These are phyloP conservation scores for Tilletia horrida DNA, from an alignment of 1,284 basidiomycete genomes.

Conservation along the genomic window DNA sequence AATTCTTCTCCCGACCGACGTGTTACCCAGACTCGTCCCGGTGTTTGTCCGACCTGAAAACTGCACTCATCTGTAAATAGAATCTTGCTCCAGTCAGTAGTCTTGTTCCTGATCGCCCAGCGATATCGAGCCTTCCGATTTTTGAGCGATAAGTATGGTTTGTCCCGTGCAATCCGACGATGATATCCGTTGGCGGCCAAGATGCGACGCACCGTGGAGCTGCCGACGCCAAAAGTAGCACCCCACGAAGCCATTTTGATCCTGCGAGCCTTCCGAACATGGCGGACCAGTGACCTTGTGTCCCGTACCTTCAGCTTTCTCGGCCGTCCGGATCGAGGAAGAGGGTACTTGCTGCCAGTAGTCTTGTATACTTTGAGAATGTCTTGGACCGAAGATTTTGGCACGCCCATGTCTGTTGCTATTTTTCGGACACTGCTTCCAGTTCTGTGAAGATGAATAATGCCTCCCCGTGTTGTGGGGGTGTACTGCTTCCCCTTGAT, in stretches of 20 bases:
- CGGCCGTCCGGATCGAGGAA: not conserved
- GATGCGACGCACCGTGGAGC: not conserved
- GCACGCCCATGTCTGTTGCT: not conserved
- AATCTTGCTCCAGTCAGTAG: not conserved
- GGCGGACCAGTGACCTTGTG: not conserved
- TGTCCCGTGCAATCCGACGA: not conserved
- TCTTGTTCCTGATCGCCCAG: not conserved
- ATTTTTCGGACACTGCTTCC: not conserved
- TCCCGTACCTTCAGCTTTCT: not conserved
- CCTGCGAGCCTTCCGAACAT: not conserved
- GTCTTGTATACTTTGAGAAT: not conserved
- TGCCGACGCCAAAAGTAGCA: not conserved
- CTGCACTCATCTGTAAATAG: not conserved
- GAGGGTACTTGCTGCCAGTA: not conserved
- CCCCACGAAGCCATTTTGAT: not conserved
- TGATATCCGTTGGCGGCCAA: not conserved
- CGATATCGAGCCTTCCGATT: not conserved
- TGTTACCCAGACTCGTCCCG: not conserved
- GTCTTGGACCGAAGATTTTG: not conserved
- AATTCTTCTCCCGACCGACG: not conserved
- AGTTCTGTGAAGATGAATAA: not conserved
- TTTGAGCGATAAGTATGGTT: not conserved
- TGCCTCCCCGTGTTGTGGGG: not conserved
- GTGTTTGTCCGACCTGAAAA: not conserved
- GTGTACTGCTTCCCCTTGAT: not conserved